phyloP scores from a whole-genome alignment of 2,329 filamentous ascomycete species.

The Claviceps fusiformis region DNA sequence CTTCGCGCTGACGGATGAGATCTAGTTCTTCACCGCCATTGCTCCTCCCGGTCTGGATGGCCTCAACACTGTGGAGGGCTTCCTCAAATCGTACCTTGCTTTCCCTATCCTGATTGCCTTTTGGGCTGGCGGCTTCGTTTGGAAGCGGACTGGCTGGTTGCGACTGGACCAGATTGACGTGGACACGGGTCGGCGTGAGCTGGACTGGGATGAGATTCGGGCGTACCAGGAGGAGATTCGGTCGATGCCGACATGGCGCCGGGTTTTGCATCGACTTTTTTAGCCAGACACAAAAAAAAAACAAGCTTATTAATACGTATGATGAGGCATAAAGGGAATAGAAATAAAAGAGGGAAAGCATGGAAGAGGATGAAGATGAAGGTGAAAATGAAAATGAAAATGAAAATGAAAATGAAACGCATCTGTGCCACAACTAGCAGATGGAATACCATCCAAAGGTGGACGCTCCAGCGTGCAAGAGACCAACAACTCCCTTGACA shows the following conservation, averaged over 20 bases:
- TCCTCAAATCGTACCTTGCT: constrained; percentile 42
- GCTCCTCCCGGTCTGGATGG: constrained; percentile 19
- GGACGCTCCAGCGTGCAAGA: no score
- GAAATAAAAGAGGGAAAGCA: no score
- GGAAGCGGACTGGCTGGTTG: constrained; percentile 52
- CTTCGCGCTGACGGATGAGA: background rate
- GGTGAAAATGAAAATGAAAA: no score
- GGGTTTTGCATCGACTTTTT: constrained; percentile 6
- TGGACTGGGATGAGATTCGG: constrained; percentile 50
- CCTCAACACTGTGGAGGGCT: constrained; percentile 28
- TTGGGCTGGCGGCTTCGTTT: constrained; percentile 45
- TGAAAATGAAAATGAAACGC: no score
- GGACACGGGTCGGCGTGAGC: constrained; percentile 50
- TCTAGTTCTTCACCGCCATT: constrained; percentile 34
- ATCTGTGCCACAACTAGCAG: no score
- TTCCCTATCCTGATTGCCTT: constrained; percentile 40
- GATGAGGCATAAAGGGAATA: background rate
- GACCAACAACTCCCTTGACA: no score
- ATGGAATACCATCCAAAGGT: no score
- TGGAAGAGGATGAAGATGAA: no score
- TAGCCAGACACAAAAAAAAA: background rate
- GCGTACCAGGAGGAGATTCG: constrained; percentile 8
- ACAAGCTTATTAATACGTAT: no score
- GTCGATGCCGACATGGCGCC: constrained; percentile 7
- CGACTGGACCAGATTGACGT: constrained; percentile 49